phyloP scores from a whole-genome alignment of 208 protist genomes.

The Crithidia acanthocephali region DNA sequence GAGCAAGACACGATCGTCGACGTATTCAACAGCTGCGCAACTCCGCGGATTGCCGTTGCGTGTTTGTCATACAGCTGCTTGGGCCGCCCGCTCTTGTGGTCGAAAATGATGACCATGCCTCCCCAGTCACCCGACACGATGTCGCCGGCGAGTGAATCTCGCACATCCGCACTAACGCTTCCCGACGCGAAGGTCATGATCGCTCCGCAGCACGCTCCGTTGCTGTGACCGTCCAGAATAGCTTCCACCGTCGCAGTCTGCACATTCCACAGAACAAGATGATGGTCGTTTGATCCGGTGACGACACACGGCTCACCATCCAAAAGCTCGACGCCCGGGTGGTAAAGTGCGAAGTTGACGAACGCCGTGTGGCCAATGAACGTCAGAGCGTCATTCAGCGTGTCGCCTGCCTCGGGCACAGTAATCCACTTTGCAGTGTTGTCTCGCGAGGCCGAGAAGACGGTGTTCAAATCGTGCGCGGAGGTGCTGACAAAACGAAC shows the following conservation, averaged over 20 bases:
- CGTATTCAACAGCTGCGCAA: conserved; percentile 64
- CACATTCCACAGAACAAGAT: conserved; percentile 69
- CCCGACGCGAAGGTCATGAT: conserved; percentile 27
- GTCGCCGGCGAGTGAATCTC: conserved; percentile 38
- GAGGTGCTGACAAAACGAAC: conserved; percentile 53
- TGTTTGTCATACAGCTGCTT: conserved; percentile 66
- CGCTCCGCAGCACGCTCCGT: conserved; percentile 64
- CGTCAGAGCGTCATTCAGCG: conserved; percentile 21
- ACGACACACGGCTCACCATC: conserved; percentile 50
- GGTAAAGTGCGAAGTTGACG: conserved; percentile 80
- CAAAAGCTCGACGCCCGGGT: conserved; percentile 47
- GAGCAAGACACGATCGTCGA: conserved; percentile 60
- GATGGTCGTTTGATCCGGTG: conserved; percentile 79
- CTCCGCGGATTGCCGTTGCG: conserved; percentile 57
- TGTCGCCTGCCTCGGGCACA: conserved; percentile 23
- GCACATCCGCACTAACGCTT: conserved; percentile 10
- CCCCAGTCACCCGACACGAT: conserved; percentile 84
- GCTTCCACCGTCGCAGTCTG: conserved; percentile 55
- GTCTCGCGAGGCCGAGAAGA: conserved; percentile 69
- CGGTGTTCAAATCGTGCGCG: neutral
- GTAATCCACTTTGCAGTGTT: conserved; percentile 47
- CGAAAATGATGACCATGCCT: conserved; percentile 67
- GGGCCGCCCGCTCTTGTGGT: conserved; percentile 47
- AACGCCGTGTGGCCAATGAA: conserved; percentile 77
- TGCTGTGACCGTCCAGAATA: conserved; percentile 66